These are phyloP conservation scores for Colletotrichum orbiculare DNA, from an alignment of 2,329 filamentous ascomycete genomes.

Conservation along the genomic window DNA sequence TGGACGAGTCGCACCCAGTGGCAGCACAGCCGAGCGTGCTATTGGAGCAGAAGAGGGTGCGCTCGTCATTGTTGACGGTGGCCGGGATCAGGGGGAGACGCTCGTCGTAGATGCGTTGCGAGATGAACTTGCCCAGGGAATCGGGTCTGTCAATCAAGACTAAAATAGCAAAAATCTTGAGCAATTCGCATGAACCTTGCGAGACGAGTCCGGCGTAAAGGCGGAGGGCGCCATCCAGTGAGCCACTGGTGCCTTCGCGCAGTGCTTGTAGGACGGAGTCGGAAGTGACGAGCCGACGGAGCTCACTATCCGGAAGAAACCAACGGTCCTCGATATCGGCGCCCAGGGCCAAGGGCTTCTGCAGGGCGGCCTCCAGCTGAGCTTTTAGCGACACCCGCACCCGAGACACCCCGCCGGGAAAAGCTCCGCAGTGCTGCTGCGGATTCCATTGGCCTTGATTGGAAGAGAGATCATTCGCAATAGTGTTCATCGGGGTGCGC, in stretches of 20 bases:
- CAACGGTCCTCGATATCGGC: background rate
- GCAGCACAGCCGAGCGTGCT: background rate
- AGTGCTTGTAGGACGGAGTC: conserved; percentile 13
- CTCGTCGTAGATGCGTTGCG: background rate
- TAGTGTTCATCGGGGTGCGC: too few relatives aligned
- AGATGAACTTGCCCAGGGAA: background rate
- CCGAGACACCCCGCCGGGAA: too few relatives aligned
- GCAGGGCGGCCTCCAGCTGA: conserved; percentile 6
- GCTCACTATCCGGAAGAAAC: background rate
- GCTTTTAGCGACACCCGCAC: background rate
- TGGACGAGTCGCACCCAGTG: too few relatives aligned
- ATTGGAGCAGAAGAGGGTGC: background rate
- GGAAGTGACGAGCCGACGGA: background rate
- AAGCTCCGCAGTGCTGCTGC: too few relatives aligned
- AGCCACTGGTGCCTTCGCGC: background rate
- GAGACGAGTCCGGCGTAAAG: background rate
- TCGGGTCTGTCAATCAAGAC: conserved; percentile 1
- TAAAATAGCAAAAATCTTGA: conserved; percentile 2
- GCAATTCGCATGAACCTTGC: background rate
- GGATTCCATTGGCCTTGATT: too few relatives aligned
- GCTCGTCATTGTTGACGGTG: background rate
- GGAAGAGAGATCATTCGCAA: too few relatives aligned
- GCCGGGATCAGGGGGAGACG: background rate
- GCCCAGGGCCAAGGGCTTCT: conserved; percentile 5
- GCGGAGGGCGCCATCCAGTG: background rate